Percentiles rank a stretch among this genome's conserved stretches.
phyloP scores from a whole-genome alignment of 2,329 filamentous ascomycete genomes.

The Chaetothyriales sp. region DNA sequence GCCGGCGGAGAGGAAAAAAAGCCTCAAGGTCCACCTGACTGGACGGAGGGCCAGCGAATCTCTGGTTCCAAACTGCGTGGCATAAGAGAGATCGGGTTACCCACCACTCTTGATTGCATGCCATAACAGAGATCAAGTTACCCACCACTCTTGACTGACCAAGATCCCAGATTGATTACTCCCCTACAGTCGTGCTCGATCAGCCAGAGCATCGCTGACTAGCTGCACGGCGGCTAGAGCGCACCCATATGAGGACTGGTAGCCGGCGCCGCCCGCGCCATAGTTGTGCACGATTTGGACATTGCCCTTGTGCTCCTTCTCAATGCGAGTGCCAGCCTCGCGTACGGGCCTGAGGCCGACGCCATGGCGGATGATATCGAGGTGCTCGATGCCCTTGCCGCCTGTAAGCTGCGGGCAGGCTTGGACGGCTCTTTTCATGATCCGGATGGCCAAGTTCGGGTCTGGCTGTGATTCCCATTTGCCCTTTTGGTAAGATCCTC shows the following conservation, averaged over 20 bases:
- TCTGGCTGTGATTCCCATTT: slow-evolving; percentile 59
- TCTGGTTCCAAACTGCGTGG: too few relatives aligned
- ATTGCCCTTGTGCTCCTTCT: slow-evolving; percentile 51
- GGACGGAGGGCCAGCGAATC: too few relatives aligned
- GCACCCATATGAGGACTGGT: slow-evolving; percentile 45
- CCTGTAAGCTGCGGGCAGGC: slow-evolving; percentile 45
- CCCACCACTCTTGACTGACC: not conserved
- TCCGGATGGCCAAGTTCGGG: slow-evolving; percentile 61
- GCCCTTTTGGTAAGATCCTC: slow-evolving; percentile 65
- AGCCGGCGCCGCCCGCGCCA: slow-evolving; percentile 43
- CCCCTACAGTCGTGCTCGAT: not conserved
- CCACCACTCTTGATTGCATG: not conserved
- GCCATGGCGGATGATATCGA: slow-evolving; percentile 64
- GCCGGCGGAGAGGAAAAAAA: not conserved
- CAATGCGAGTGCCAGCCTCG: slow-evolving; percentile 56
- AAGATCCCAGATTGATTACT: not conserved
- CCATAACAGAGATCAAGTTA: too few relatives aligned
- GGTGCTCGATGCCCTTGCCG: slow-evolving; percentile 52
- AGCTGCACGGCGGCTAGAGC: slow-evolving; percentile 50
- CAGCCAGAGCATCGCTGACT: slow-evolving; percentile 38
- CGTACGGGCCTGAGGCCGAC: slow-evolving; percentile 67
- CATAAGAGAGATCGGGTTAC: too few relatives aligned
- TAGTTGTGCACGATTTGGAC: slow-evolving; percentile 52
- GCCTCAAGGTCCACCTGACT: not conserved
- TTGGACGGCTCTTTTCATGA: slow-evolving; percentile 60